Conservation (phyloP, 441 rosid species). For the Hypseocharis bilobata region DNA sequence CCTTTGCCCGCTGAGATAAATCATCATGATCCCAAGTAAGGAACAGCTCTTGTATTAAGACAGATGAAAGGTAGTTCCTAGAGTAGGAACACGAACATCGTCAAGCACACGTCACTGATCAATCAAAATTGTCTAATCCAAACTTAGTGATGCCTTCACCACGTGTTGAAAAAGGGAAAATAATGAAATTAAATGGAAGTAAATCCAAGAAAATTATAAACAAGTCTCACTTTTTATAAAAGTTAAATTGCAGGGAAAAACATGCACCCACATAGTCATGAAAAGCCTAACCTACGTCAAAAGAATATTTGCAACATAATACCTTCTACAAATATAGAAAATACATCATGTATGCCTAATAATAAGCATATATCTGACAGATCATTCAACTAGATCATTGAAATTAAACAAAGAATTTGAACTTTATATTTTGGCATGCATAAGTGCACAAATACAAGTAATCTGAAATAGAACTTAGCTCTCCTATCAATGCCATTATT, state of each 20-base stretch:
- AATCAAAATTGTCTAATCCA: not conserved
- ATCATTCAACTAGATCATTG: not conserved
- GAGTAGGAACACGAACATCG: constrained; percentile 29
- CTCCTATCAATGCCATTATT: too few relatives aligned
- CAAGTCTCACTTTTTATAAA: not conserved
- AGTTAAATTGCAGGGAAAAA: too few relatives aligned
- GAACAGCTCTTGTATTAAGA: constrained; percentile 91
- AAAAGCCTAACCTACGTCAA: not conserved
- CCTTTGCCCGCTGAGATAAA: constrained; percentile 88
- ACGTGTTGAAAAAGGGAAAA: not conserved
- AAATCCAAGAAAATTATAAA: constrained; percentile 2
- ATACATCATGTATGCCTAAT: not conserved
- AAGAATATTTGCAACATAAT: not conserved
- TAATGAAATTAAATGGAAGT: not conserved
- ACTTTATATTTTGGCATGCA: not conserved
- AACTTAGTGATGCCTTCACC: constrained; percentile 1
- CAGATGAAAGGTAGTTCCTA: constrained; percentile 96
- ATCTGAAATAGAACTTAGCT: too few relatives aligned
- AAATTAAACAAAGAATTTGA: not conserved
- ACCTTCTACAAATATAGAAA: not conserved
- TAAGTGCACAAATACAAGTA: too few relatives aligned
- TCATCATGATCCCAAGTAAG: constrained; percentile 98
- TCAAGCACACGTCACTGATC: constrained; percentile 18
- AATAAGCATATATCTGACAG: not conserved
- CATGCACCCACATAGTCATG: not conserved